Conservation (phyloP, 2,329 filamentous ascomycete genomes). For the Neocatenulostroma microsporum region DNA sequence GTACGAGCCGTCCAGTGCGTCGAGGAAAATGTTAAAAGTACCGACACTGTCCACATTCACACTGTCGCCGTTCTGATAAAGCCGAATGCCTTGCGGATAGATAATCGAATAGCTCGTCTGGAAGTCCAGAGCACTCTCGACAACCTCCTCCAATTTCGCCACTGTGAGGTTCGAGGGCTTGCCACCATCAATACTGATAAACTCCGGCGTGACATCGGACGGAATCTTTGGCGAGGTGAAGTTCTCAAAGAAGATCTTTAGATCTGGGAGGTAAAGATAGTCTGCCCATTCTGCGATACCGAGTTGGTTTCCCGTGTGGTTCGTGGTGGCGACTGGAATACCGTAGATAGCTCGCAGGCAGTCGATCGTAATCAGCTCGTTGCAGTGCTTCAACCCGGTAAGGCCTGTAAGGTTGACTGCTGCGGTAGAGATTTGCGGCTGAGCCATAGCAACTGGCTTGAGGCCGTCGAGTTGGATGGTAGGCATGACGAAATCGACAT, state of each 20-base stretch:
- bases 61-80: constrained; percentile 17
- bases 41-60: constrained; percentile 14
- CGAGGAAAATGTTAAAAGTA: constrained; percentile 33
- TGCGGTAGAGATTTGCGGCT: too few relatives aligned
- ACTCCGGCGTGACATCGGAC: constrained; percentile 15
- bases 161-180: constrained; percentile 14
- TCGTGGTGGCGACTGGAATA: constrained; percentile 14
- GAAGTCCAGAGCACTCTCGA: constrained; percentile 17
- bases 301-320: constrained; percentile 20
- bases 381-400: constrained; percentile 41
- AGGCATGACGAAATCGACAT: constrained; percentile 34
- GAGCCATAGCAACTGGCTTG: constrained; percentile 10
- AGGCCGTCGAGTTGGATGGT: constrained; percentile 28
- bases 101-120: constrained; percentile 18
- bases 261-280: constrained; percentile 43
- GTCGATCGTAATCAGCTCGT: constrained; percentile 41
- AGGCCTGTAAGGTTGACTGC: constrained; percentile 23
- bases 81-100: constrained; percentile 16
- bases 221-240: constrained; percentile 19
- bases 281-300: constrained; percentile 37
- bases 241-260: constrained; percentile 25
- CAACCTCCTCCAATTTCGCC: constrained; percentile 8
- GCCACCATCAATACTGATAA: constrained; percentile 20
- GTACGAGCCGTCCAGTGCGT: constrained; percentile 40
- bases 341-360: constrained; percentile 29